A percentile compares a stretch with the other conserved stretches of the same genome.
Evolutionary conservation across 163 green algal genomes (phyloP).

Genomic region (Volvox carteri): DNA sequence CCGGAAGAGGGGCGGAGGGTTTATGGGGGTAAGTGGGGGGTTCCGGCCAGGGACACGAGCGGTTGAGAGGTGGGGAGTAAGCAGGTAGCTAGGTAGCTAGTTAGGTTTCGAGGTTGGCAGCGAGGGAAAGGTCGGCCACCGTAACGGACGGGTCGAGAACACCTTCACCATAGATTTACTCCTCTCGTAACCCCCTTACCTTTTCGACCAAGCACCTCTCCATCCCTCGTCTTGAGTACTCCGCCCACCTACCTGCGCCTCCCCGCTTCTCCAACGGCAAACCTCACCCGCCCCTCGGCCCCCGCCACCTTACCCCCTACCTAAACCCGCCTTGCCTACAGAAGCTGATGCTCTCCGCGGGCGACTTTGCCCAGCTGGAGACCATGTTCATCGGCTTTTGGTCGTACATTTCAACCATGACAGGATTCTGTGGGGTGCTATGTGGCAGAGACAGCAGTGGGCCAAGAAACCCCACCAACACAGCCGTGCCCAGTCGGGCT

Average conservation of each 20-base stretch:
- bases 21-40: neutral
- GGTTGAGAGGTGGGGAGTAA: neutral
- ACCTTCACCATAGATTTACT: neutral
- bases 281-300: neutral
- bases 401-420: neutral
- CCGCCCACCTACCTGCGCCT: no score
- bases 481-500: neutral
- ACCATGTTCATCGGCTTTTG: constrained; percentile 29
- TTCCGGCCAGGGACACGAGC: no score
- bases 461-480: neutral
- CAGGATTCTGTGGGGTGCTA: constrained; percentile 14
- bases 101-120: neutral
- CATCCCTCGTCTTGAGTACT: no score
- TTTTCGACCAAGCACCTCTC: neutral
- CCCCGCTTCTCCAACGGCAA: no score
- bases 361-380: neutral
- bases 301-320: neutral
- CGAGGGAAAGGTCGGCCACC: neutral
- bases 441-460: neutral
- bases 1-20: neutral
- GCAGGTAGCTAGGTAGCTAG: neutral
- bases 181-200: neutral
- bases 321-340: neutral
- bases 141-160: neutral
- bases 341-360: constrained; percentile 20